A percentile compares a stretch with the other conserved stretches of the same genome.
Conservation (phyloP, 768 basidiomycete genomes). For the Lentinula detonsa region DNA sequence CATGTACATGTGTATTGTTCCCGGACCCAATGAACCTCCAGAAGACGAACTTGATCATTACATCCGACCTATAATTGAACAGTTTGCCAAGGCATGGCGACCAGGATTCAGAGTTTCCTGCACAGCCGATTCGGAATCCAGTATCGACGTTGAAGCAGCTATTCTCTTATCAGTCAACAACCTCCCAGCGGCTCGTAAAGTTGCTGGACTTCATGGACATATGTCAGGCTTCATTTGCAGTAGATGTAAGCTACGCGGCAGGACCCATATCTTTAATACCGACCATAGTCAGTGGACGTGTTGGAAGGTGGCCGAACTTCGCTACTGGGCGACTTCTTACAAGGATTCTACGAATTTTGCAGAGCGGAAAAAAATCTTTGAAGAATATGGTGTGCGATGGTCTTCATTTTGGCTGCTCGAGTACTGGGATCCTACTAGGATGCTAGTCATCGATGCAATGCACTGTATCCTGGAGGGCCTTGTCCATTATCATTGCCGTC, state of each 20-base stretch:
- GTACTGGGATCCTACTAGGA: not conserved
- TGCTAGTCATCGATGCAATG: conserved; percentile 31
- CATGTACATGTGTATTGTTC: conserved; percentile 30
- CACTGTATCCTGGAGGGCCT: conserved; percentile 31
- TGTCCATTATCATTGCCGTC: conserved; percentile 24
- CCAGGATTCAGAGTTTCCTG: conserved; percentile 19
- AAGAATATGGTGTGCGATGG: conserved; percentile 20
- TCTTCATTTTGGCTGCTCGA: conserved; percentile 24
- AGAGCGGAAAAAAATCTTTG: conserved; percentile 13
- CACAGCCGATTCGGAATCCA: conserved; percentile 11
- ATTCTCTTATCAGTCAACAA: conserved; percentile 24
- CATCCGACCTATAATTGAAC: conserved; percentile 25
- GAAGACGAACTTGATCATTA: conserved; percentile 26
- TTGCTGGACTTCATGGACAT: conserved; percentile 16
- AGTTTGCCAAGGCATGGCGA: conserved; percentile 25
- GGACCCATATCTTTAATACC: conserved; percentile 21
- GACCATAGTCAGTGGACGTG: conserved; percentile 18
- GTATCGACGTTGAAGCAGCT: conserved; percentile 10
- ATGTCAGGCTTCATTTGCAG: conserved; percentile 20
- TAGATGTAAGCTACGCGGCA: conserved; percentile 14
- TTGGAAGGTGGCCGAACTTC: conserved; percentile 12
- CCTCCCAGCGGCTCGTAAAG: conserved; percentile 21
- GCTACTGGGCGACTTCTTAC: conserved; percentile 14
- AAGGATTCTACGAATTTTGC: conserved; percentile 11
- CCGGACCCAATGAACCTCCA: conserved; percentile 29